Base-by-base conservation (phyloP, 805 yeast species). In the Cyberlindnera euphorbiiphila region DNA sequence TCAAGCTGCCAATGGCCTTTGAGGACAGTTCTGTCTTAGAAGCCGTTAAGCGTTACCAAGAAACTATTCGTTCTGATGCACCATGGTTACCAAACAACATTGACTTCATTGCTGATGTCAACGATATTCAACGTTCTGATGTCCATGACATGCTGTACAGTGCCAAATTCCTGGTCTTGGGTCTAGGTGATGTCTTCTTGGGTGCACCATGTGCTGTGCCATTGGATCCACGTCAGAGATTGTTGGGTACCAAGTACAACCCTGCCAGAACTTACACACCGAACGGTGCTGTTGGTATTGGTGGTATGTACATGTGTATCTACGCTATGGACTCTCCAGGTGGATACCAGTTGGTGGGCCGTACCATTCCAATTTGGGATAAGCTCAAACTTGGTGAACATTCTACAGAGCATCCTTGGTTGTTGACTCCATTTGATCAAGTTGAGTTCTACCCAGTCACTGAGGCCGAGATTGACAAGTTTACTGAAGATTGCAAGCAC, bases 131-230 rank as follows among this genome's bases (percentile, higher is more conserved):
- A 40, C 78, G 96, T 51, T 67, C 75, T 9, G 84, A 77, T 36
- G 91, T 93, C 37, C 71, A 80, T 45, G 85, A 86, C 50, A 80
- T 91, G 82, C 63, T 93, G 56, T 91, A 88, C 66, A 68, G 84
- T 29, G 98, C 98, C 5, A 73, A 89, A 57, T 93, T 83, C 71
- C 69, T 93, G 66, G 98, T 93, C 6, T 69, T 91, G 46, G 98
- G 98, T 38, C 76, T 91, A 36, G 98, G 98, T 57, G 98, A 93
- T 63, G 98, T 93, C 19, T 91, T 89, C 66, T 71, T 93, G 51
- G 98, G 98, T 33, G 96, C 98, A 4, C 98, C 98, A 20, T 89
- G 97, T 70, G 98, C 98, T 2, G 95, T 91, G 50, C 98, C 98
- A 25, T 74, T 91, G 51, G 98, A 93, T 61, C 98, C 98, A 41